Base-by-base conservation (phyloP, 352 stramenopile genomes). In the Thalassiosira hispida region DNA sequence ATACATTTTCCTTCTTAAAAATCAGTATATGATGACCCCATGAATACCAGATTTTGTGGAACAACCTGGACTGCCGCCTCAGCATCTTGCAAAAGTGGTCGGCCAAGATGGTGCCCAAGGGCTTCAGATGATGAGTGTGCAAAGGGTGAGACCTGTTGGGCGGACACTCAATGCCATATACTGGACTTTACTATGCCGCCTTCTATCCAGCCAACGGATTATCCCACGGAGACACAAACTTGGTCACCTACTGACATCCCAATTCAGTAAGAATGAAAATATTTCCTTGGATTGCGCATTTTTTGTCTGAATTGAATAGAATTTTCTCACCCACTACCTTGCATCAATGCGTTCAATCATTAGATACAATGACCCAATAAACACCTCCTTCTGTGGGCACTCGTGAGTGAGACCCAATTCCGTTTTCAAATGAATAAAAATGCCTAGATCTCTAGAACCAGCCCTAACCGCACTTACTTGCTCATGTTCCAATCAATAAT, bases 311-410 rank as follows among this genome's bases (percentile, higher is more conserved):
- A n/a, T n/a, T n/a, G n/a, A n/a, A n/a, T n/a, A 38, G 31, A 38
- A 38, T 38, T 3, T 38, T 38, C 31, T 9, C 3, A 38, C 31
- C 31, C 31, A 9, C 31, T 9, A 38, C 31, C 31, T 8, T 38
- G 8, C n/a, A n/a, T n/a, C n/a, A n/a, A n/a, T n/a, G n/a, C n/a
- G n/a, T 29, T 27, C 46, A 53, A 49, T 18, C n/a, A 29, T 14
- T 47, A 53, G 46, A 53, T 53, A 27, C 46, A 53, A 31, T n/a
- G 23, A 64, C 25, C 23, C 31, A 1, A 64, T 64, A 18, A 64
- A 64, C 27, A 51, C 29, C 5, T 29, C 2, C 12, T 64, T 62
- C 20, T 62, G 53, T 14, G 53, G 53, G 53, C 20, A 0, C 4
- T 60, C 51, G n/a, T n/a, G n/a, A n/a, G n/a, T n/a, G n/a, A n/a